A percentile compares a stretch with the other conserved stretches of the same genome.
These are phyloP conservation scores for Ophiostoma tasmaniense DNA, from an alignment of 2,329 filamentous ascomycete species.

Conservation along the genomic window DNA sequence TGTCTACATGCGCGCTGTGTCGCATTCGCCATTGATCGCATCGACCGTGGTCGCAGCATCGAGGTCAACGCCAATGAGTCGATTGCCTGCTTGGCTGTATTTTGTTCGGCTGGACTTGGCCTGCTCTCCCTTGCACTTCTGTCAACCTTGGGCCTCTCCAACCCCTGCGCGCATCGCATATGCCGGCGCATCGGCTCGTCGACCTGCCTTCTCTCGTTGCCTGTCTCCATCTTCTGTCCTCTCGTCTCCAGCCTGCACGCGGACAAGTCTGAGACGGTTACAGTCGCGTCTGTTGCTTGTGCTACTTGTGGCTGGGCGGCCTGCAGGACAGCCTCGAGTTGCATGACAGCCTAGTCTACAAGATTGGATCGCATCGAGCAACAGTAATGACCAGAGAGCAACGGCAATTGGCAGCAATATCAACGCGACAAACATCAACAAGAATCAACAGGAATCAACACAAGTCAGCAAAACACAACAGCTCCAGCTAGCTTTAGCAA, in stretches of 20 bases:
- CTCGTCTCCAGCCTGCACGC: background rate
- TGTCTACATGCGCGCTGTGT: background rate
- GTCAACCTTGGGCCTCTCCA: too few relatives aligned
- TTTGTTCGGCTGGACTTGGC: too few relatives aligned
- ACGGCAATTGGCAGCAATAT: background rate
- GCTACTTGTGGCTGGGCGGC: background rate
- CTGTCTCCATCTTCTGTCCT: background rate
- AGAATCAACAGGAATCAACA: too few relatives aligned
- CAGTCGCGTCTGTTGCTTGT: slow-evolving; percentile 2
- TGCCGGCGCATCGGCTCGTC: background rate
- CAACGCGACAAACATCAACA: background rate
- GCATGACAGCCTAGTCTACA: too few relatives aligned
- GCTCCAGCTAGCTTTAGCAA: slow-evolving; percentile 1
- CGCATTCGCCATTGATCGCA: background rate
- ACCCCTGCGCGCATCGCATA: background rate
- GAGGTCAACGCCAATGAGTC: background rate
- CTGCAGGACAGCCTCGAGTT: background rate
- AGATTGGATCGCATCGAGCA: background rate
- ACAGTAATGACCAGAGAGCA: too few relatives aligned
- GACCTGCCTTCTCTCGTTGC: too few relatives aligned
- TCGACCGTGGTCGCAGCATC: background rate
- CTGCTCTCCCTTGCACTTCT: too few relatives aligned
- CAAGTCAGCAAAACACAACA: background rate
- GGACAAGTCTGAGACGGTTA: background rate
- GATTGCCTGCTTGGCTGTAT: background rate